Evolutionary conservation across 2,329 filamentous ascomycete genomes (phyloP), one percentile per base, ranked within the genome.

Genomic region (Apiospora sp.): DNA sequence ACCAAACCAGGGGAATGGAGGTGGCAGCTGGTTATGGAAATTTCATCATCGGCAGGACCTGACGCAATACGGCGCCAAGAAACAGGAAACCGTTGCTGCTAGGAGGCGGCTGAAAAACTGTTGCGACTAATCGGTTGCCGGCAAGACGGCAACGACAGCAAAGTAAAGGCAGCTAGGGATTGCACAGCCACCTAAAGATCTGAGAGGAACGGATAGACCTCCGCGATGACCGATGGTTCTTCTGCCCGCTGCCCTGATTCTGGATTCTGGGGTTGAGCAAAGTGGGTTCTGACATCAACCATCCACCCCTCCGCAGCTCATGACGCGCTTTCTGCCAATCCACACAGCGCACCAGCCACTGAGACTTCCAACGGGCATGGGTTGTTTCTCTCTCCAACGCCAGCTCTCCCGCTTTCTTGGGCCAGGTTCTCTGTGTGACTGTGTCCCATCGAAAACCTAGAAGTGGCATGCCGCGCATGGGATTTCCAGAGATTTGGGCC

Each of bases 41-140:
- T 41, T 34, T 12, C 58, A 64, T 64, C 58, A 64, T 64, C 34
- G 58, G 30, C 30, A 41, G 4, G 19, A 41, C 30, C 48, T 69
- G 67, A 69, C 67, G 67, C 67, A 34, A 69, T 69, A n/a, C 6
- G 3, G 67, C 27, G 67, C 67, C 67, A 48, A 69, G 67, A 49
- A 49, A 37, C 43, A 46, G 16, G 67, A 69, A 69, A 69, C 67
- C 43, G 67, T 69, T 30, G 49, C 67, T 24, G 67, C 49, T 30
- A 5, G 43, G 12, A 6, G 27, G 67, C 27, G 43, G 43, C 46
- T 48, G 67, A 46, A n/a, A n/a, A 34, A 49, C 34, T 14, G 67
- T 14, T 37, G 43, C 43, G 8, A 34, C 67, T 69, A 12, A 12
- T 64, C 19, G 19, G 34, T 3, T 64, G 41, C 34, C 58, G 58